Percentiles rank a stretch among this genome's conserved stretches.
Evolutionary conservation across 2,329 filamentous ascomycete genomes (phyloP).

Genomic region (Endocalyx cinctus): DNA sequence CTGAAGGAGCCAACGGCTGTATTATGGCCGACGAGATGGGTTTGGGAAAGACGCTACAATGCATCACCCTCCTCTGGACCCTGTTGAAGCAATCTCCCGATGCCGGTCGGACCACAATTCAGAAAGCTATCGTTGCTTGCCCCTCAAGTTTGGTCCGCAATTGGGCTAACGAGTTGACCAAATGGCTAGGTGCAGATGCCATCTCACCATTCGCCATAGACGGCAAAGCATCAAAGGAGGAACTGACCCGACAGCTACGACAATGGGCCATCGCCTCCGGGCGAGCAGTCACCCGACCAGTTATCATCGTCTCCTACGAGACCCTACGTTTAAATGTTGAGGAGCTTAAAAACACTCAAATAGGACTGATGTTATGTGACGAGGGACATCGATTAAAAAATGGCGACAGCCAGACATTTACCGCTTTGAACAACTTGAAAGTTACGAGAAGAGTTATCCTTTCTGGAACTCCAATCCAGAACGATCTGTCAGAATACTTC

Average conservation of each 20-base stretch:
- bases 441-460: slow-evolving; percentile 89
- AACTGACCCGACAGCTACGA: slow-evolving; percentile 80
- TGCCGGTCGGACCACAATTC: slow-evolving; percentile 87
- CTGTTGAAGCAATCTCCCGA: slow-evolving; percentile 92
- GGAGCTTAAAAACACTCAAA: slow-evolving; percentile 82
- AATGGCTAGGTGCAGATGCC: slow-evolving; percentile 92
- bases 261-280: slow-evolving; percentile 94
- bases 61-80: slow-evolving; percentile 95
- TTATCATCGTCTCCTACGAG: slow-evolving; percentile 97
- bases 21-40: slow-evolving; percentile 99
- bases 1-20: slow-evolving; percentile 88
- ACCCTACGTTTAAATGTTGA: slow-evolving; percentile 88
- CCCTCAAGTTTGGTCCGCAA: slow-evolving; percentile 95
- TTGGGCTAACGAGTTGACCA: slow-evolving; percentile 94
- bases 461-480: slow-evolving; percentile 95
- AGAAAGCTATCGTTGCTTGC: slow-evolving; percentile 95
- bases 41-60: slow-evolving; percentile 93
- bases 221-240: slow-evolving; percentile 92
- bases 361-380: slow-evolving; percentile 90
- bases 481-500: slow-evolving; percentile 97
- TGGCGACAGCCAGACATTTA: slow-evolving; percentile 92
- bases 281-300: slow-evolving; percentile 82
- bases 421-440: slow-evolving; percentile 81
- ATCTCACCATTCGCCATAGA: slow-evolving; percentile 94
- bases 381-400: slow-evolving; percentile 97